Base-by-base conservation (phyloP, 495 filamentous ascomycete species). In the Penicillium flavigenum region DNA sequence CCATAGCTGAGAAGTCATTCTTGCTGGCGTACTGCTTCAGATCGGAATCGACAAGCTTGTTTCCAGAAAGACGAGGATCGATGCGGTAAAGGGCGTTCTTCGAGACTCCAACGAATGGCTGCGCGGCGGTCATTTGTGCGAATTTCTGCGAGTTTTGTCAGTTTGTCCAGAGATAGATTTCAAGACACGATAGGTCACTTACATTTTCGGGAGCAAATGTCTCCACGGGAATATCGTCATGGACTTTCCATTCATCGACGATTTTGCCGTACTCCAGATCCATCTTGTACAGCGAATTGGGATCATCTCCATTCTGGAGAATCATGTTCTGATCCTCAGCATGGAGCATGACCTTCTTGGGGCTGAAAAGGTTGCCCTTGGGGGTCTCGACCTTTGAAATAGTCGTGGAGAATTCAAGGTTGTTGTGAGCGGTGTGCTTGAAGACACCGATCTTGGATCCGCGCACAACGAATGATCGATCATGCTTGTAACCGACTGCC, bases 241-340 rank as follows among this genome's bases (percentile, higher is more conserved):
- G 93, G n/a, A 98, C 83, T 63, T 96, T 97, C 94, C 94, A 98
- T 72, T 98, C 95, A 67, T 98, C 95, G 2, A 98, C 91, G n/a
- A 98, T 89, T 77, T 96, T 98, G 54, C 94, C 94, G 65, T 94
- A 95, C 65, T 98, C 95, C 57, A 98, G 77, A 77, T 98, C 94
- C 94, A 98, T 97, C 26, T 89, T 90, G 66, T 91, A 98, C n/a
- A 98, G 78, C 27, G 86, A 90, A 74, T 98, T 92, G 5, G 95
- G 91, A 58, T 97, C 85, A 34, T 85, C 77, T 29, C 79, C 79
- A 62, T 93, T 90, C 67, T 98, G 95, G 42, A 98, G 74, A 63
- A 98, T 92, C 85, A 98, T 85, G 66, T 94, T 91, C 4, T 84
- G 81, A 73, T 98, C 94, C 69, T 95, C 92, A 2, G 88, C 88